Base-by-base conservation (phyloP, 306 rosid species). In the Fragaria vesca region DNA sequence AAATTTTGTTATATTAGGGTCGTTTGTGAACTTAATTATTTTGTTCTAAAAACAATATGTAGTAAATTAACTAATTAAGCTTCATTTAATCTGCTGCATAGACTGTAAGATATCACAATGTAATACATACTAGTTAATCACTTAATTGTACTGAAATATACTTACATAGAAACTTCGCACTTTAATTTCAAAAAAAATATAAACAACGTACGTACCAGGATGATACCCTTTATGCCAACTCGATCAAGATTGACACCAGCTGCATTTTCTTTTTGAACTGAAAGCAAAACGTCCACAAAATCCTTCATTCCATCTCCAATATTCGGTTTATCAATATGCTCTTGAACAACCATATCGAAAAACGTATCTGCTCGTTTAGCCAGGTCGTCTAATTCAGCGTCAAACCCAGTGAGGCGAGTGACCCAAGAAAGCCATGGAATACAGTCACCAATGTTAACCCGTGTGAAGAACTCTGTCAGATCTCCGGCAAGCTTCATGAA, bases 371-470 rank as follows among this genome's bases (percentile, higher is more conserved):
- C 0, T 50, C 20, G 20, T 50, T 15, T 50, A 50, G 2, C 20
- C 20, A 50, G 9, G 2, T 17, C 9, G 13, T 32, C 24, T 34
- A 65, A 34, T 30, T 65, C 2, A 34, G 69, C 69, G 4, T 65
- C 69, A 2, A 65, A 8, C 1, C 69, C 69, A 65, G 12, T 34
- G 12, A 65, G 4, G 9, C 46, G 24, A 17, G 69, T 65, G 42
- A 65, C 4, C 69, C 45, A 65, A 34, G 46, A n/a, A 34, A 65
- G 69, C 69, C 46, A 65, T 34, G 69, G 69, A 8, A 65, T 65
- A 34, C 16, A 65, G 46, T 65, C 69, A 16, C 69, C 69, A 34
- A 65, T 65, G 20, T 65, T 65, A 0, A 65, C 46, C 1, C 24
- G 45, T 17, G 46, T 34, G 69, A 65, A 65, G 24, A 65, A 15